Conservation (phyloP, 2,329 filamentous ascomycete genomes). For the Coleophoma crateriformis region DNA sequence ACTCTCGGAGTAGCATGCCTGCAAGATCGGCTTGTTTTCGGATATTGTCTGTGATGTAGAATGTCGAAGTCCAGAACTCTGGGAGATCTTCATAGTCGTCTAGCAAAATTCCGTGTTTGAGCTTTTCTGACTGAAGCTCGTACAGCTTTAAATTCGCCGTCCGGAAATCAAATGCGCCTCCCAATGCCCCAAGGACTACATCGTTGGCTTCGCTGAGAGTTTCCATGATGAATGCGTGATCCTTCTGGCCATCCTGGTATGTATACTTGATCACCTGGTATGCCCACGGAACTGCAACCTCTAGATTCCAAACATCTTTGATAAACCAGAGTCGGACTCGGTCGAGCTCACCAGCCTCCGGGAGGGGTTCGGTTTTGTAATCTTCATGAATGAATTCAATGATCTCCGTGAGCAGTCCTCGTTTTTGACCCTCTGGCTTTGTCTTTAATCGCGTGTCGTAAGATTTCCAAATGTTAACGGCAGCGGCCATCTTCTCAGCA, state of each 20-base stretch:
- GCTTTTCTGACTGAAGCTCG: constrained; percentile 61
- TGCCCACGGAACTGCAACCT: constrained; percentile 74
- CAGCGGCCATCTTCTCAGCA: constrained; percentile 84
- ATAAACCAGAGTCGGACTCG: constrained; percentile 83
- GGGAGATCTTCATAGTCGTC: constrained; percentile 64
- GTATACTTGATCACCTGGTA: constrained; percentile 70
- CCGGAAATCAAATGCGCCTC: constrained; percentile 66
- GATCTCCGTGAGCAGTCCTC: constrained; percentile 68
- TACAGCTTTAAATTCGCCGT: constrained; percentile 64
- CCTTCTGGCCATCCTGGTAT: constrained; percentile 54
- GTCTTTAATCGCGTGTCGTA: constrained; percentile 65
- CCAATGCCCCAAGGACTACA: constrained; percentile 60
- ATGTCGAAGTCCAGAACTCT: constrained; percentile 80
- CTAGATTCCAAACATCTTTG: constrained; percentile 65
- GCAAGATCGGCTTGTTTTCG: constrained; percentile 55
- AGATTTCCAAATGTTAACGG: constrained; percentile 71
- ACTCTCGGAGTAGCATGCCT: constrained; percentile 21
- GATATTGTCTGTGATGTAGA: constrained; percentile 54
- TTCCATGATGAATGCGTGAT: constrained; percentile 37
- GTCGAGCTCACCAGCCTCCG: constrained; percentile 67
- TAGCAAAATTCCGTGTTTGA: constrained; percentile 59
- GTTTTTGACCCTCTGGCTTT: constrained; percentile 54
- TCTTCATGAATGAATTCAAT: constrained; percentile 72
- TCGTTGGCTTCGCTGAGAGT: constrained; percentile 62
- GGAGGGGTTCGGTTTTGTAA: constrained; percentile 63